A percentile compares a stretch with the other conserved stretches of the same genome.
Evolutionary conservation across 805 yeast genomes (phyloP).

Genomic region (Suhomyces pyralidae): DNA sequence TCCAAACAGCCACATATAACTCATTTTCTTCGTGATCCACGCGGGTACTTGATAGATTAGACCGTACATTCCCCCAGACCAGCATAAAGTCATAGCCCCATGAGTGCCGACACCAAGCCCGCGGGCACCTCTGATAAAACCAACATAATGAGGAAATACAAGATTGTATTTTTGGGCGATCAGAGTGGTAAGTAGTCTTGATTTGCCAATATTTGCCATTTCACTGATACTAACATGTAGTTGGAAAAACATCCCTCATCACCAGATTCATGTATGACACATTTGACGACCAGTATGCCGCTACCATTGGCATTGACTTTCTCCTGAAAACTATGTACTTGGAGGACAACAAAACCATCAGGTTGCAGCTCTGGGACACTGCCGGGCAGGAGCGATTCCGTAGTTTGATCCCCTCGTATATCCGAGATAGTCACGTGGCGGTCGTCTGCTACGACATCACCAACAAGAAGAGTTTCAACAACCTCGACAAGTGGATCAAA

Average conservation of each 20-base stretch:
- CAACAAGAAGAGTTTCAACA: constrained; percentile 76
- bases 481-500: constrained; percentile 87
- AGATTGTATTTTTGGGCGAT: constrained; percentile 95
- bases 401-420: constrained; percentile 91
- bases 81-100: background rate
- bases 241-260: constrained; percentile 92
- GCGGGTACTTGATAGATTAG: background rate
- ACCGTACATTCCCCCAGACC: background rate
- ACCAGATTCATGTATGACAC: constrained; percentile 98
- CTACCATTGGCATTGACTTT: constrained; percentile 96
- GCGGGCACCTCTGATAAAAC: constrained; percentile 28
- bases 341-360: constrained; percentile 85
- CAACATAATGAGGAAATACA: constrained; percentile 59
- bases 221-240: constrained; percentile 31
- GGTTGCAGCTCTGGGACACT: constrained; percentile 96
- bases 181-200: constrained; percentile 59
- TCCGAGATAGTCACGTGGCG: constrained; percentile 95
- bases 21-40: background rate
- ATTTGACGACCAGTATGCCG: constrained; percentile 93
- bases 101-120: constrained; percentile 2
- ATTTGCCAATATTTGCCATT: too few relatives aligned
- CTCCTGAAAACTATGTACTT: constrained; percentile 75
- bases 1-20: background rate
- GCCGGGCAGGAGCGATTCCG: constrained; percentile 97
- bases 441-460: constrained; percentile 94